phyloP scores from a whole-genome alignment of 2,329 filamentous ascomycete genomes.

The Calonectria naviculata region DNA sequence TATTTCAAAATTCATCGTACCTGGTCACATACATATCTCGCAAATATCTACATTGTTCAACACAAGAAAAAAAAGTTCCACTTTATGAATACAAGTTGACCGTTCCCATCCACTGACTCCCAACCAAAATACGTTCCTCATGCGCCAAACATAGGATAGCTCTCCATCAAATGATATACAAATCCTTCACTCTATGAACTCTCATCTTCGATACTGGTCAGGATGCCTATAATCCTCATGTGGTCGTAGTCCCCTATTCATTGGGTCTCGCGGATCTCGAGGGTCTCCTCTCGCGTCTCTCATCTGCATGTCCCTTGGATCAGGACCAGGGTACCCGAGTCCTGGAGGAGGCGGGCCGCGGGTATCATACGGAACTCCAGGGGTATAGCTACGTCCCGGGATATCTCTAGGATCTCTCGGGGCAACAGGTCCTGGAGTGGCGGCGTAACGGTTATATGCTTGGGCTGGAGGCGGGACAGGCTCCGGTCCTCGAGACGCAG shows the following conservation, averaged over 20 bases:
- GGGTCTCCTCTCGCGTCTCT: conserved; percentile 31
- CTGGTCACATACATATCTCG: conserved; percentile 5
- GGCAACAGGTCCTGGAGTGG: conserved; percentile 53
- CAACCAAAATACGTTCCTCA: conserved; percentile 7
- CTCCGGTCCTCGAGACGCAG: conserved; percentile 54
- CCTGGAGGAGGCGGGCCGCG: conserved; percentile 50
- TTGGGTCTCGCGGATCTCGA: conserved; percentile 54
- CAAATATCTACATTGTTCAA: conserved; percentile 14
- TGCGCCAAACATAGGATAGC: conserved; percentile 22
- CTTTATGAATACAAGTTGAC: conserved; percentile 15
- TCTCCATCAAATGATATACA: conserved; percentile 23
- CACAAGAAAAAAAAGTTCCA: conserved; percentile 1
- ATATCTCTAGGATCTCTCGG: conserved; percentile 55
- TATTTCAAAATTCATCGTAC: conserved; percentile 1
- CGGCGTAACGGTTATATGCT: conserved; percentile 57
- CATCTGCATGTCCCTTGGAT: conserved; percentile 42
- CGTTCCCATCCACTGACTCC: conserved; percentile 1
- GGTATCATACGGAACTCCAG: conserved; percentile 52
- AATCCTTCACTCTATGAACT: background rate
- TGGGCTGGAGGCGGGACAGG: conserved; percentile 51
- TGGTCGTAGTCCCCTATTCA: conserved; percentile 55
- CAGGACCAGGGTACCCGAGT: conserved; percentile 46
- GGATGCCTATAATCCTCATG: conserved; percentile 58
- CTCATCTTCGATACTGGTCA: conserved; percentile 57
- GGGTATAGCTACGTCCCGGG: conserved; percentile 58